Evolutionary conservation across 345 rosid species (phyloP), one percentile per base, ranked within the genome.

Genomic region (Gossypium sturtianum): DNA sequence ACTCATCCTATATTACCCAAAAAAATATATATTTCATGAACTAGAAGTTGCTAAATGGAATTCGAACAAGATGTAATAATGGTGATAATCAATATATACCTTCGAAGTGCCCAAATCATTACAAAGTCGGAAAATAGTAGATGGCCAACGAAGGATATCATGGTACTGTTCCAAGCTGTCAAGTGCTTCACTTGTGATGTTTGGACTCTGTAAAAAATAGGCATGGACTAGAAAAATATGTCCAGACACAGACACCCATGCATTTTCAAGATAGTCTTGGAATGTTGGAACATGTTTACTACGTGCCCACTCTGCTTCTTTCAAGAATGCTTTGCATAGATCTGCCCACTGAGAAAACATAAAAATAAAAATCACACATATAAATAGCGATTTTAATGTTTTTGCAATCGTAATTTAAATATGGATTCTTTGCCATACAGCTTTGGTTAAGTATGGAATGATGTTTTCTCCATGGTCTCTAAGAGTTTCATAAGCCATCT

Each of bases 71-170:
- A 47, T 11, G 9, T 47, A 47, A 0, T 11, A 47, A 47, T 47
- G 13, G 13, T 47, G n/a, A 20, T 52, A 25, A 22, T 16, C 41
- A 17, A 43, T 52, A 7, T 22, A 11, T 81, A 86, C 91, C 77
- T 78, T 74, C 63, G 89, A 86, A 29, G 88, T 80, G 6, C 23
- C 82, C 8, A 84, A 74, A 61, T 84, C 89, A 41, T 84, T 82
- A 60, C 77, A 79, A 3, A 86, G 81, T 44, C 86, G 77, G 61
- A 83, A 82, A 61, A 88, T 73, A 13, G 66, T 9, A 15, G 87
- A 74, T 0, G 88, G 76, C 76, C 76, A 73, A 2, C 79, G 78
- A 25, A 88, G 9, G 13, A 88, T 22, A 25, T 80, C 69, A 15
- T 77, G 72, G 74, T 80, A 73, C 7, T 76, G 67, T 52, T 72